Conservation (phyloP, 2,329 filamentous ascomycete species). For the Didymella keratinophila region DNA sequence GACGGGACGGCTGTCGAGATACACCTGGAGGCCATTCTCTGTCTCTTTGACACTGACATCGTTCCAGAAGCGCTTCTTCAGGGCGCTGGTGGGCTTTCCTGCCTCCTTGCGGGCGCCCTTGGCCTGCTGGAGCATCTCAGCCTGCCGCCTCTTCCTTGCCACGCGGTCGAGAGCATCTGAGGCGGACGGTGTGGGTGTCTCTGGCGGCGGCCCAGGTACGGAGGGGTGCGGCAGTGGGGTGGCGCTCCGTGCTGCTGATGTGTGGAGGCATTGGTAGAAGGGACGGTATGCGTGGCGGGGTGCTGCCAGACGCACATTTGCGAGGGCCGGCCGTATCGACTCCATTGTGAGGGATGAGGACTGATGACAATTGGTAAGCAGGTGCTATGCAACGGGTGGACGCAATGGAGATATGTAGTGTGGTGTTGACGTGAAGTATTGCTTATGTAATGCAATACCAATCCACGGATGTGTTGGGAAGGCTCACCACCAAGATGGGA, state of each 20-base stretch:
- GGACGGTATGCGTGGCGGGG: slow-evolving; percentile 29
- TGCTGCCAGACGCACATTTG: slow-evolving; percentile 28
- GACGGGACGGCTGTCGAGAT: slow-evolving; percentile 80
- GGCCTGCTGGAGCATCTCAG: slow-evolving; percentile 57
- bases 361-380: slow-evolving; percentile 7
- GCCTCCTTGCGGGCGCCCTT: slow-evolving; percentile 54
- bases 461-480: neutral
- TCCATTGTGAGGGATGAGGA: slow-evolving; percentile 4
- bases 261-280: slow-evolving; percentile 51
- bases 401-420: neutral
- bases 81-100: slow-evolving; percentile 57
- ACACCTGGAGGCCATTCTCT: slow-evolving; percentile 70
- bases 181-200: slow-evolving; percentile 60
- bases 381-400: neutral
- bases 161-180: slow-evolving; percentile 59
- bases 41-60: slow-evolving; percentile 72
- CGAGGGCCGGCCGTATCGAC: slow-evolving; percentile 38
- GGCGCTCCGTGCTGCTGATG: slow-evolving; percentile 55
- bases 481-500: slow-evolving; percentile 2
- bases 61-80: slow-evolving; percentile 86
- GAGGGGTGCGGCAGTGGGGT: slow-evolving; percentile 65
- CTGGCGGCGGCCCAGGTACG: slow-evolving; percentile 67
- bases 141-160: slow-evolving; percentile 59
- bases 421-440: neutral
- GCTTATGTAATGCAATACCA: neutral